Percentiles rank a stretch among this genome's conserved stretches.
Conservation (phyloP, 164 flowering plant genomes). For the Nelumbo lutea region DNA sequence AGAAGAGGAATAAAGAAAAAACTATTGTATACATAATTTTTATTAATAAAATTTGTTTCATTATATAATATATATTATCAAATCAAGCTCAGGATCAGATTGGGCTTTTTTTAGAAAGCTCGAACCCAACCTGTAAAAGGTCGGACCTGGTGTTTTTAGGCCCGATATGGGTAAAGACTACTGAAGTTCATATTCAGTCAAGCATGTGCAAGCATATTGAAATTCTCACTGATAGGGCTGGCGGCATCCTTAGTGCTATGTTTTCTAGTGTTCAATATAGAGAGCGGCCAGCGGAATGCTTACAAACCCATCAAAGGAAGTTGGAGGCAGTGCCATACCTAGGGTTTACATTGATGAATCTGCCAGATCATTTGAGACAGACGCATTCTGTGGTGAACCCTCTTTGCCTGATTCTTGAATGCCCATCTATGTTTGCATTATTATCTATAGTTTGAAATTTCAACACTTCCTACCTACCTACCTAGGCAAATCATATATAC, state of each 20-base stretch:
- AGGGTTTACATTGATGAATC: slow-evolving; percentile 83
- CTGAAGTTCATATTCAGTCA: slow-evolving; percentile 81
- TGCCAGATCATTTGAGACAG: slow-evolving; percentile 87
- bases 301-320: slow-evolving; percentile 23
- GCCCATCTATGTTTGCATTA: background rate
- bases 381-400: slow-evolving; percentile 83
- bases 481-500: background rate
- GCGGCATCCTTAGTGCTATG: slow-evolving; percentile 49
- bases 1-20: too few relatives aligned
- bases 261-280: slow-evolving; percentile 44
- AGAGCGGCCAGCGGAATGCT: slow-evolving; percentile 27
- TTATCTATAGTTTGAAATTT: background rate
- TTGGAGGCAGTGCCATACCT: slow-evolving; percentile 44
- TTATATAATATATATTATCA: too few relatives aligned
- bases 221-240: slow-evolving; percentile 59
- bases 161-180: slow-evolving; percentile 87
- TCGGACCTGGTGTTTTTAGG: too few relatives aligned
- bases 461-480: background rate
- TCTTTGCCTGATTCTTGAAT: slow-evolving; percentile 15
- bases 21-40: too few relatives aligned
- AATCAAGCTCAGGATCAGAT: too few relatives aligned
- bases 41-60: too few relatives aligned
- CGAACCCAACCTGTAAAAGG: too few relatives aligned
- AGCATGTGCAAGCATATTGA: slow-evolving; percentile 48
- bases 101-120: too few relatives aligned